A percentile compares a stretch with the other conserved stretches of the same genome.
These are phyloP conservation scores for Paraphaeosphaeria minitans DNA, from an alignment of 2,329 filamentous ascomycete genomes.

Conservation along the genomic window DNA sequence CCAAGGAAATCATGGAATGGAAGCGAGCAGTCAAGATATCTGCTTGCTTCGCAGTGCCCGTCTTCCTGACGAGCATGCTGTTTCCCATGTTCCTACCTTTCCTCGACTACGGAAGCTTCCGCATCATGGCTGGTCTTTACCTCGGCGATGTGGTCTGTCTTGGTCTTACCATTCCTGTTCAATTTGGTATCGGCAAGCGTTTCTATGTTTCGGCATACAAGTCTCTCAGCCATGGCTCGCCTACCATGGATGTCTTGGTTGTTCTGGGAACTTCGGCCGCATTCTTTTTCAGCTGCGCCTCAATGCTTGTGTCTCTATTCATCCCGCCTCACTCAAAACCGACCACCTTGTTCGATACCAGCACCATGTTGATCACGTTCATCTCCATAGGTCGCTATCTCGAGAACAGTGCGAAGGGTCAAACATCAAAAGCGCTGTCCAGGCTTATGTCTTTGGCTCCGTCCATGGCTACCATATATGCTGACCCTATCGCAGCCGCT, in stretches of 20 bases:
- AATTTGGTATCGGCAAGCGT: slow-evolving; percentile 93
- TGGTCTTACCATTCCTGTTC: slow-evolving; percentile 84
- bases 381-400: slow-evolving; percentile 88
- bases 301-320: slow-evolving; percentile 82
- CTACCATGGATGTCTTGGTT: slow-evolving; percentile 97
- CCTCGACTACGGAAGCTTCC: slow-evolving; percentile 75
- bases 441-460: slow-evolving; percentile 94
- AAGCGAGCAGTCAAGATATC: slow-evolving; percentile 78
- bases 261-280: slow-evolving; percentile 92
- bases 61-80: slow-evolving; percentile 91
- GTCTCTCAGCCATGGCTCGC: slow-evolving; percentile 84
- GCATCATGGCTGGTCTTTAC: slow-evolving; percentile 76
- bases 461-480: slow-evolving; percentile 96
- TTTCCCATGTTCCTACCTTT: slow-evolving; percentile 81
- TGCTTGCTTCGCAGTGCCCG: slow-evolving; percentile 80
- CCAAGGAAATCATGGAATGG: slow-evolving; percentile 95
- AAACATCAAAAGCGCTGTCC: slow-evolving; percentile 93
- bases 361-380: slow-evolving; percentile 97
- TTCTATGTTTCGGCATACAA: slow-evolving; percentile 96
- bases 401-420: slow-evolving; percentile 93
- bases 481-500: slow-evolving; percentile 89
- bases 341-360: slow-evolving; percentile 93
- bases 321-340: slow-evolving; percentile 79
- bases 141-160: slow-evolving; percentile 88
- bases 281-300: slow-evolving; percentile 90